Base-by-base conservation (phyloP, 2,329 filamentous ascomycete species). In the Neopestalotiopsis rosae region DNA sequence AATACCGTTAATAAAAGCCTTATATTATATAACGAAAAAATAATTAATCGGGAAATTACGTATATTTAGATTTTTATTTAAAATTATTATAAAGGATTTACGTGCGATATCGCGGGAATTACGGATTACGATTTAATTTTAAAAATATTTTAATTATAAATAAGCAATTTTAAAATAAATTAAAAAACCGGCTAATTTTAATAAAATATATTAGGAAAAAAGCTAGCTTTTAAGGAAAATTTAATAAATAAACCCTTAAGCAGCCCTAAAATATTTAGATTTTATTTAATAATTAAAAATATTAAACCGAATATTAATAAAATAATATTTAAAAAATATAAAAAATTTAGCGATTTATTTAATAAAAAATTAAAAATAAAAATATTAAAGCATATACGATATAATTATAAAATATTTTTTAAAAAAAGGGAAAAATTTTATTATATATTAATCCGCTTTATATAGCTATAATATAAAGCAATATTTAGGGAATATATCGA, bases 341-440 rank as follows among this genome's bases (percentile, higher is more conserved):
- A 56, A 3, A 3, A 66, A 3, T 66, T 56, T 32, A 49, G 34
- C 38, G 32, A 66, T 14, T 34, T 66, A 66, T 66, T 38, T 66
- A 66, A 28, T 58, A 42, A 34, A 66, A 56, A 34, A 57, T 13
- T 66, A 56, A 34, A 66, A 32, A 66, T 9, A 66, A 58, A n/a
- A 56, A 38, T 66, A 66, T 34, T 38, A 66, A 17, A 49, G 2
- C 4, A 34, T 57, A 56, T 20, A 34, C 9, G 14, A 56, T 58
- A 56, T 40, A 2, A 66, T 6, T 17, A 32, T 40, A 40, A 66
- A 40, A 56, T 32, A 56, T 24, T 12, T 34, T n/a, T 58, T 17
- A 24, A 61, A 5, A 58, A 38, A 34, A 2, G 28, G 14, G 40
- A 45, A 49, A 57, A 56, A 56, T 13, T 24, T 9, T 24, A 66